Conservation (phyloP, 306 rosid species). For the Vachellia collinsii region DNA sequence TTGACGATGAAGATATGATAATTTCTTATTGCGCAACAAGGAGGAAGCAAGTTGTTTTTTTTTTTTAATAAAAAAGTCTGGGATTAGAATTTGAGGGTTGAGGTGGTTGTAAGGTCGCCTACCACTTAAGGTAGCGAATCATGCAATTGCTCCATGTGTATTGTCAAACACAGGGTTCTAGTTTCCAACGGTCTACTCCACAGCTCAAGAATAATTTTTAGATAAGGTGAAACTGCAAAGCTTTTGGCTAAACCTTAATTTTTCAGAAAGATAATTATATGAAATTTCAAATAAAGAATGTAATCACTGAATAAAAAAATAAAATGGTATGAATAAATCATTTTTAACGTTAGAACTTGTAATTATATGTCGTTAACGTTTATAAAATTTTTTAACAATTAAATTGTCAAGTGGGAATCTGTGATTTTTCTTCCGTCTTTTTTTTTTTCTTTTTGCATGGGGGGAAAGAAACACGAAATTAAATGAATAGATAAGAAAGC, state of each 20-base stretch:
- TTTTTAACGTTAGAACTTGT: too few species aligned
- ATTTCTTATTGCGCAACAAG: conserved; percentile 34
- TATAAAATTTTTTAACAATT: too few species aligned
- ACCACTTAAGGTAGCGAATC: conserved; percentile 41
- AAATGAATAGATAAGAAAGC: background rate
- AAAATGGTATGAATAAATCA: too few species aligned
- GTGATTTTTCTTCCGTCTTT: too few species aligned
- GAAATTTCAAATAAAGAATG: too few species aligned
- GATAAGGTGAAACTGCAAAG: background rate
- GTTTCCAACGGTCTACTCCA: background rate
- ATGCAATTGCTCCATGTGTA: conserved; percentile 38
- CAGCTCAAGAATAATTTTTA: background rate
- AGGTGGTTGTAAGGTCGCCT: conserved; percentile 55
- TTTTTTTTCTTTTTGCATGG: background rate
- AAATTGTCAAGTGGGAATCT: too few species aligned
- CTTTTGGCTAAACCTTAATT: background rate
- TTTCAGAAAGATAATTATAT: too few species aligned
- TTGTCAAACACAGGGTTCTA: conserved; percentile 20
- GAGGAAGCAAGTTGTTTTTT: conserved; percentile 16
- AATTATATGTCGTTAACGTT: too few species aligned
- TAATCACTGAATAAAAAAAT: too few species aligned
- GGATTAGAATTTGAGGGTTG: conserved; percentile 34
- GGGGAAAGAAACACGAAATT: background rate
- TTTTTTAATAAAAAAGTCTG: background rate
- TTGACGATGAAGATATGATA: conserved; percentile 39